Percentiles rank a stretch among this genome's conserved stretches.
Conservation (phyloP, 441 rosid genomes). For the Jatropha multifida region DNA sequence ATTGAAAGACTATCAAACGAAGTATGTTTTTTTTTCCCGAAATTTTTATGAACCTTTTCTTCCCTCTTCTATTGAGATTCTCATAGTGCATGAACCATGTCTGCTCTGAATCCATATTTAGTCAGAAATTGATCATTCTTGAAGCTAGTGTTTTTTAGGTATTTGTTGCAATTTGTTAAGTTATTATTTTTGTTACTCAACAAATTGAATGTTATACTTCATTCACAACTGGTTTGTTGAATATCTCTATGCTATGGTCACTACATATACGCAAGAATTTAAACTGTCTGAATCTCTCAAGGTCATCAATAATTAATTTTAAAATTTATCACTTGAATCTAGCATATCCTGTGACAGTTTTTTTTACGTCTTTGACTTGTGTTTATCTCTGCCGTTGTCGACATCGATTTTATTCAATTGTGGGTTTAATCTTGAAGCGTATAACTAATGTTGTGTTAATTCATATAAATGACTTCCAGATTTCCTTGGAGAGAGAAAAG, state of each 20-base stretch:
- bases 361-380: not conserved
- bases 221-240: not conserved
- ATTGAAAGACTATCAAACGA: slow-evolving; percentile 55
- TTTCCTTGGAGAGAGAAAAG: slow-evolving; percentile 57
- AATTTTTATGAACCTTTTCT: not conserved
- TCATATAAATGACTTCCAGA: slow-evolving; percentile 43
- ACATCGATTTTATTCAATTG: not conserved
- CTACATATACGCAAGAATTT: not conserved
- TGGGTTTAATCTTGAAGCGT: not conserved
- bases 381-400: not conserved
- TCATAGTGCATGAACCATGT: not conserved
- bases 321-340: not conserved
- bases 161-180: not conserved
- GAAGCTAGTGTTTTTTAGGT: not conserved
- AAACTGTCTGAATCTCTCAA: not conserved
- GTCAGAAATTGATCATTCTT: not conserved
- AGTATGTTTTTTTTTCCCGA: slow-evolving; percentile 35
- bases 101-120: not conserved
- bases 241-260: not conserved
- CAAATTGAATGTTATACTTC: not conserved
- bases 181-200: not conserved
- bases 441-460: not conserved
- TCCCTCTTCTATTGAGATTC: not conserved
- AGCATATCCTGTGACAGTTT: not conserved
- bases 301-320: not conserved